A percentile compares a stretch with the other conserved stretches of the same genome.
These are phyloP conservation scores for Lanmaoa pseudosensibilis DNA, from an alignment of 768 basidiomycete species.

Conservation along the genomic window DNA sequence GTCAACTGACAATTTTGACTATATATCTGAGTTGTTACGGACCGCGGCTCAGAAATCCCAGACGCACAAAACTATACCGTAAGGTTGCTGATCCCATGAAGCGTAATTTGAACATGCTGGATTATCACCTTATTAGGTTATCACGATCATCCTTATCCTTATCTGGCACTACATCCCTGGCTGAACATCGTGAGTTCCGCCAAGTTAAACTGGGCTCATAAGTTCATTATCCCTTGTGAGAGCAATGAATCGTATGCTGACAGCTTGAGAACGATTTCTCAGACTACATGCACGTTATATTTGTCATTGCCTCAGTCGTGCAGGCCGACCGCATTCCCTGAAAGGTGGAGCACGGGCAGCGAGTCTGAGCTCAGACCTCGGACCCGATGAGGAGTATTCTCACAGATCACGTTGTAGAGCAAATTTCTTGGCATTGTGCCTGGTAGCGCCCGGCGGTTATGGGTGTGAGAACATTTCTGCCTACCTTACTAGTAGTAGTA, in stretches of 20 bases:
- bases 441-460: no score
- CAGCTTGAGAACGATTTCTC: not conserved
- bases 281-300: not conserved
- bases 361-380: no score
- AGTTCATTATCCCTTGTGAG: not conserved
- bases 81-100: not conserved
- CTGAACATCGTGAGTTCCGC: no score
- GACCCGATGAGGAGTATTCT: not conserved
- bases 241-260: not conserved
- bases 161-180: not conserved
- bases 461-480: not conserved
- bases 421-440: no score
- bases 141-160: not conserved
- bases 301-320: not conserved
- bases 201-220: not conserved
- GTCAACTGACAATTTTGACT: not conserved
- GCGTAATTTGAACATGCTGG: not conserved
- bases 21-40: not conserved
- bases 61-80: not conserved
- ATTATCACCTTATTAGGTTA: no score
- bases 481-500: no score
- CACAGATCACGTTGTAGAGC: no score
- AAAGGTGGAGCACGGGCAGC: not conserved
- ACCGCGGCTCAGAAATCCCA: not conserved
- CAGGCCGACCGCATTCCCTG: not conserved